Conservation (phyloP, 148 eudicot species). For the Tetragonia tetragonoides region DNA sequence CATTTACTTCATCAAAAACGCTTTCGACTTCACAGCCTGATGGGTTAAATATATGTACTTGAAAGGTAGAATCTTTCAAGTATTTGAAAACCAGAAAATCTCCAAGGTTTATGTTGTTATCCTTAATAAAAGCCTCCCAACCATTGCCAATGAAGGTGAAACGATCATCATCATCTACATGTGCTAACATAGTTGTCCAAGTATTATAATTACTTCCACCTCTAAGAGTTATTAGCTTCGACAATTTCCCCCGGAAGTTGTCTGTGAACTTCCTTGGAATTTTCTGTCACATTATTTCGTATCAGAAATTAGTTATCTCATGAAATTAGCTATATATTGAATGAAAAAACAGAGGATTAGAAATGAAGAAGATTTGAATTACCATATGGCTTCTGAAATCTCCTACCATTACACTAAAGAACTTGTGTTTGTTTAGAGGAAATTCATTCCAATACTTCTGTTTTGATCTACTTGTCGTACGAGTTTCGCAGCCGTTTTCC, state of each 20-base stretch:
- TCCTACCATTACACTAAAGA: conserved; percentile 22
- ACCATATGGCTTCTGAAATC: conserved; percentile 9
- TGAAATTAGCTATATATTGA: too few species aligned
- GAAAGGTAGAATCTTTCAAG: not conserved
- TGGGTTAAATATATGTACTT: not conserved
- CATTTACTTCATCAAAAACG: too few species aligned
- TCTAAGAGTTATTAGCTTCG: not conserved
- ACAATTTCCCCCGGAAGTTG: not conserved
- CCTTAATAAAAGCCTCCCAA: not conserved
- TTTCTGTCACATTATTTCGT: not conserved
- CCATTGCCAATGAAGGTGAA: not conserved
- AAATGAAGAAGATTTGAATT: too few species aligned
- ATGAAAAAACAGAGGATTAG: too few species aligned
- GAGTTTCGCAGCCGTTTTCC: not conserved
- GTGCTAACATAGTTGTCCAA: not conserved
- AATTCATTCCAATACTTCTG: conserved; percentile 16
- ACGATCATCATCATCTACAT: too few species aligned
- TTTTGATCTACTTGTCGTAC: conserved; percentile 3
- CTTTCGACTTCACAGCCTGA: not conserved
- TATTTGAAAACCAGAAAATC: not conserved
- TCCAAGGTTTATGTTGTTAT: not conserved
- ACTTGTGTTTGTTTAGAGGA: conserved; percentile 10
- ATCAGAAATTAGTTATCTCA: too few species aligned
- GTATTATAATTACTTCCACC: not conserved
- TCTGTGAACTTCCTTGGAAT: not conserved